These are phyloP conservation scores for Saccharomycopsis javanensis DNA, from an alignment of 805 yeast genomes.

Conservation along the genomic window DNA sequence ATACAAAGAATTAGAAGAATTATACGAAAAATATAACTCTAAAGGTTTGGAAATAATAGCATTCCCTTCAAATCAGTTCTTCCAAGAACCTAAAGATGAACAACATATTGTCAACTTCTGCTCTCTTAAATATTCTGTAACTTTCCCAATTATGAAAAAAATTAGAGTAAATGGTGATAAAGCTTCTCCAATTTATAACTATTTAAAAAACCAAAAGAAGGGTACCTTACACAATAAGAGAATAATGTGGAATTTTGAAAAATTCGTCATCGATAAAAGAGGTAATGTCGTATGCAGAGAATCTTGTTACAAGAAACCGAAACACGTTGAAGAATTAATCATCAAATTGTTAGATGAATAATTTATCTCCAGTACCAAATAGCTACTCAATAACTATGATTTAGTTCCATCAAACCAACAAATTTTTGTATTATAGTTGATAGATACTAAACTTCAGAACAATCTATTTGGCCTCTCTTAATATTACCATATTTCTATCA, in stretches of 20 bases:
- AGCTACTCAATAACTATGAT: no score
- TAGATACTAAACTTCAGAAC: no score
- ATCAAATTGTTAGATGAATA: conserved; percentile 13
- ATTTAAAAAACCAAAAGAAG: conserved; percentile 51
- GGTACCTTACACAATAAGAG: conserved; percentile 60
- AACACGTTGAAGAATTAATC: conserved; percentile 10
- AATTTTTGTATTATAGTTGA: no score
- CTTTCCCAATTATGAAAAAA: conserved; percentile 75
- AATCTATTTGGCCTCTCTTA: no score
- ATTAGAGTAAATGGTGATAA: conserved; percentile 70
- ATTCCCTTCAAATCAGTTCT: conserved; percentile 79
- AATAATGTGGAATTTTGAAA: conserved; percentile 74
- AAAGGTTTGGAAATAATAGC: conserved; percentile 55
- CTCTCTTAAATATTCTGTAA: conserved; percentile 59
- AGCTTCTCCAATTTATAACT: conserved; percentile 61
- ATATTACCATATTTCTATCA: no score
- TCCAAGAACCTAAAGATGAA: conserved; percentile 23
- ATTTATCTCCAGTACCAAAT: neutral
- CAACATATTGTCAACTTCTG: conserved; percentile 64
- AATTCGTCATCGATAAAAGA: conserved; percentile 48
- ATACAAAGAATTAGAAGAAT: conserved; percentile 51
- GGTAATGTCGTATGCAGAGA: conserved; percentile 51
- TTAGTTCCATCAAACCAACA: no score
- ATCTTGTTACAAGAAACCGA: conserved; percentile 5
- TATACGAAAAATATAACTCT: conserved; percentile 50